Conservation (phyloP, 2,329 filamentous ascomycete genomes). For the Clarireedia homoeocarpa region DNA sequence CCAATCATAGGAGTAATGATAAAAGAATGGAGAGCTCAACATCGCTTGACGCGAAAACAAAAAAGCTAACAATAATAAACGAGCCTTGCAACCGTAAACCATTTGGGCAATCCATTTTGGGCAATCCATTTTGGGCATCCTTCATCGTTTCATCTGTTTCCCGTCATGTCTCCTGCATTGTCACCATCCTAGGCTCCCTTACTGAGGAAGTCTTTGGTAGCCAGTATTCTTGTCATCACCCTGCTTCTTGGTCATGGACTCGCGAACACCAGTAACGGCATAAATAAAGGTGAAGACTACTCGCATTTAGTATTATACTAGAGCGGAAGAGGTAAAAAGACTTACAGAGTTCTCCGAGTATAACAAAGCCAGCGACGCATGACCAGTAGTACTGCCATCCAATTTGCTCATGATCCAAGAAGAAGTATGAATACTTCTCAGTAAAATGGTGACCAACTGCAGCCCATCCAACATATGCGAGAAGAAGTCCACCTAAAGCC, state of each 20-base stretch:
- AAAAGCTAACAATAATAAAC: background rate
- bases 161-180: background rate
- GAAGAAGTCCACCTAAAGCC: constrained; percentile 19
- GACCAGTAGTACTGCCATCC: constrained; percentile 23
- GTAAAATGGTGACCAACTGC: constrained; percentile 23
- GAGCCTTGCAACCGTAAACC: background rate
- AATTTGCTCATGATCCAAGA: constrained; percentile 24
- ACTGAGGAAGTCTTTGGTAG: constrained; percentile 21
- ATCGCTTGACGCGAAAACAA: background rate
- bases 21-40: background rate
- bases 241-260: constrained; percentile 15
- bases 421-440: constrained; percentile 26
- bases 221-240: constrained; percentile 16
- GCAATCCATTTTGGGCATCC: background rate
- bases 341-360: constrained; percentile 21
- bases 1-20: background rate
- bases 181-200: background rate
- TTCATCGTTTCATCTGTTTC: background rate
- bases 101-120: background rate
- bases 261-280: constrained; percentile 18
- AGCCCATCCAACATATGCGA: constrained; percentile 26
- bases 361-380: constrained; percentile 17
- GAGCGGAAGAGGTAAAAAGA: background rate
- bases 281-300: constrained; percentile 19
- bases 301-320: background rate